Evolutionary conservation across 768 basidiomycete species (phyloP).

Genomic region (Serendipita vermifera): DNA sequence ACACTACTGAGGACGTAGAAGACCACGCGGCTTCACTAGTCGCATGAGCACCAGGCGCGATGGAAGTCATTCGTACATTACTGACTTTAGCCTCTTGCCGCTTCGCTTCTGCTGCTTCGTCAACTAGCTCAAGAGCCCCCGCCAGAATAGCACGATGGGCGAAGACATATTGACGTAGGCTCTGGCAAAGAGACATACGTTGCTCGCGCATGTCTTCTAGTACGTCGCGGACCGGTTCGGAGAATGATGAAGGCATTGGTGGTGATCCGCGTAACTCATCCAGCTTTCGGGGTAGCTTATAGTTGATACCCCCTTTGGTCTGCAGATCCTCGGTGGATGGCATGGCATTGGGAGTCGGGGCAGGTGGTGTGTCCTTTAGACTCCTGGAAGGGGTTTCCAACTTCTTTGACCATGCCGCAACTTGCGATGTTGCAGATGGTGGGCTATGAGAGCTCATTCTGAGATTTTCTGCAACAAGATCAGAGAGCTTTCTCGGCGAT

Average conservation of each 20-base stretch:
- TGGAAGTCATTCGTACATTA: not conserved
- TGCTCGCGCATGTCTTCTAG: conserved; percentile 93
- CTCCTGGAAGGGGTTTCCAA: not conserved
- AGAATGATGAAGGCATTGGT: conserved; percentile 44
- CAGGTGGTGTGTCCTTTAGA: not conserved
- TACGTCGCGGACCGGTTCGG: conserved; percentile 67
- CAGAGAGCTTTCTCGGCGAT: not conserved
- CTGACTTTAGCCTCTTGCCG: not conserved
- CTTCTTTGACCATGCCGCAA: not conserved
- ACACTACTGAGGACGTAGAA: not conserved
- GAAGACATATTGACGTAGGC: conserved; percentile 86
- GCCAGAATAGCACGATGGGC: conserved; percentile 78
- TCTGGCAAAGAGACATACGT: conserved; percentile 93
- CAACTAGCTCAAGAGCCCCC: conserved; percentile 62
- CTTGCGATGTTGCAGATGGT: not conserved
- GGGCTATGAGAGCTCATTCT: not conserved
- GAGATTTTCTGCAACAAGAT: conserved; percentile 2
- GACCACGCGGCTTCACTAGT: conserved; percentile 1
- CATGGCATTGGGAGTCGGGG: not conserved
- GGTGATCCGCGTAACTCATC: conserved; percentile 39
- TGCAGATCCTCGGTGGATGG: not conserved
- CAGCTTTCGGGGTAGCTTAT: conserved; percentile 48
- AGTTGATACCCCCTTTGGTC: conserved; percentile 32
- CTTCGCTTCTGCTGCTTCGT: conserved; percentile 42
- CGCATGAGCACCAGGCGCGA: not conserved